Base-by-base conservation (phyloP, 1,284 basidiomycete genomes). In the Psilocybe mexicana region DNA sequence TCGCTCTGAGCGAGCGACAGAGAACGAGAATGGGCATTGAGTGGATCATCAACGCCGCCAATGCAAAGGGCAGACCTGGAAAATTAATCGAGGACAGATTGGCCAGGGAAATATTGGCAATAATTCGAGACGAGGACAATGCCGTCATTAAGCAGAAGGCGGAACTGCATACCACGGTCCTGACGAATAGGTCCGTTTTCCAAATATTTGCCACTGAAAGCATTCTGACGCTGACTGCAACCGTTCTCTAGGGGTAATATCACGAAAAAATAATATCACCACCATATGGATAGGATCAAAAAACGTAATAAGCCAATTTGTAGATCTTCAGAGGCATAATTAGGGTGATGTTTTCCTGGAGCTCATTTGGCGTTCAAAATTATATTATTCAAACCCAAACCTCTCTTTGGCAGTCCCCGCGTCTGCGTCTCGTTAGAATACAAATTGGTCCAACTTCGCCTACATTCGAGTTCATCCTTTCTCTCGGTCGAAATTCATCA, bases 1-100 rank as follows among this genome's bases (percentile, higher is more conserved):
- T 84, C 14, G 84, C 90, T 6, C 76, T 95, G 58, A 86, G 78
- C 54, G 93, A 94, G 74, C 85, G 90, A 67, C 90, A 93, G 74
- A 80, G 93, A 45, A 82, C 86, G 35, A 78, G 80, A 30, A 79
- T 74, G 54, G 92, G 85, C 2, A 77, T 95, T 36, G 68, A 77
- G 59, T 89, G 86, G 79, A 84, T 95, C 18, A 63, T 92, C 52
- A 75, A 86, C 10, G 83, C 82, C 7, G 80, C 82, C 54, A 76
- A 86, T 58, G 75, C 70, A 51, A 80, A 76, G 59, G 76, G 71
- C 54, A 80, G 75, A 58, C 70, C 76, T 0, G 89, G 86, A 6
- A 75, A 79, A 45, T 78, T 72, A 6, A 59, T 89, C 2, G 83
- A 85, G 64, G 84, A 88, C 67, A 77, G 91, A 57, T 71, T 94